phyloP scores from a whole-genome alignment of 805 yeast species.

The Candida quercuum region DNA sequence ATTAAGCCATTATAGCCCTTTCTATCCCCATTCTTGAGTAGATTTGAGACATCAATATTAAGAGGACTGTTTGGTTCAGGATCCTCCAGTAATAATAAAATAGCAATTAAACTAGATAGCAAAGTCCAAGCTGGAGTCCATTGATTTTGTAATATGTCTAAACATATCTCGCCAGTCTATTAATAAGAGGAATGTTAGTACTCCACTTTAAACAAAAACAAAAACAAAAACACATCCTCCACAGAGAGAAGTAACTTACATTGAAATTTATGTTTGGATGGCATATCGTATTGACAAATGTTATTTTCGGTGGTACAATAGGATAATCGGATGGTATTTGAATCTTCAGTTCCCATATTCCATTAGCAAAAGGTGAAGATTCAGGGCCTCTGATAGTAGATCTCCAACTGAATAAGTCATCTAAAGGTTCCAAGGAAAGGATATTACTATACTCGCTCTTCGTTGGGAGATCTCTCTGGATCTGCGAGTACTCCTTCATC shows the following conservation, averaged over 20 bases:
- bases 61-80: conserved; percentile 73
- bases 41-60: conserved; percentile 63
- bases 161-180: conserved; percentile 61
- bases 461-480: conserved; percentile 24
- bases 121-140: conserved; percentile 80
- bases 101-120: conserved; percentile 48
- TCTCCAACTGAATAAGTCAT: conserved; percentile 46
- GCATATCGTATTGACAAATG: conserved; percentile 36
- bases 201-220: conserved; percentile 6
- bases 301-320: conserved; percentile 48
- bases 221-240: neutral
- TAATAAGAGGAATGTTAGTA: neutral
- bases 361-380: conserved; percentile 47
- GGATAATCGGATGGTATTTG: conserved; percentile 48
- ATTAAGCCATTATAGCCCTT: conserved; percentile 38
- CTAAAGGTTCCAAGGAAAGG: conserved; percentile 39
- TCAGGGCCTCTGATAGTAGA: conserved; percentile 47
- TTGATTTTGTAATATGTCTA: conserved; percentile 52
- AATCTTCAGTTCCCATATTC: conserved; percentile 46
- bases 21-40: conserved; percentile 43
- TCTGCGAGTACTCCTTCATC: conserved; percentile 29
- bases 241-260: too few species aligned
- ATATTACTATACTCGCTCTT: conserved; percentile 27
- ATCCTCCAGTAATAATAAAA: conserved; percentile 48
- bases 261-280: conserved; percentile 45